Percentiles rank a stretch among this genome's conserved stretches.
Evolutionary conservation across 805 yeast species (phyloP).

Genomic region (Komagataella populi): DNA sequence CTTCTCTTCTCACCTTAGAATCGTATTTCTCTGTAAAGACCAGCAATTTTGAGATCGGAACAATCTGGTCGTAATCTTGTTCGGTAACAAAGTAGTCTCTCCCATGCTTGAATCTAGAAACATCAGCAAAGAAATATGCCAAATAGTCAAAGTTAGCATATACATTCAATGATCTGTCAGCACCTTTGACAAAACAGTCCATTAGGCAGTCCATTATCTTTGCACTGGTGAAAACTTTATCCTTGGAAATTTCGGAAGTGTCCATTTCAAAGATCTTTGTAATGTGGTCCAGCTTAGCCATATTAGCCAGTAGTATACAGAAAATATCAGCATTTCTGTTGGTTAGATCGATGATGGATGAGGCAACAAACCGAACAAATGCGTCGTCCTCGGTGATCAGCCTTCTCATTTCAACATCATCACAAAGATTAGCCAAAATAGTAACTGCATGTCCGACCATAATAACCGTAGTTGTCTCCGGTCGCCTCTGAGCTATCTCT

Average conservation of each 20-base stretch:
- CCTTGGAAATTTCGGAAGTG: slow-evolving; percentile 18
- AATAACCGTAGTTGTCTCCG: slow-evolving; percentile 19
- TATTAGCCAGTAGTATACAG: slow-evolving; percentile 73
- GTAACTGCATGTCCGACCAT: slow-evolving; percentile 59
- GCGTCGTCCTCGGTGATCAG: slow-evolving; percentile 50
- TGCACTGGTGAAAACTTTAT: slow-evolving; percentile 39
- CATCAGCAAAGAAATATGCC: slow-evolving; percentile 80
- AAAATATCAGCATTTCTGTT: slow-evolving; percentile 68
- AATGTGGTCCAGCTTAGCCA: slow-evolving; percentile 67
- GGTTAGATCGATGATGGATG: slow-evolving; percentile 35
- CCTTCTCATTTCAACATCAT: slow-evolving; percentile 47
- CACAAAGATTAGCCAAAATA: slow-evolving; percentile 73
- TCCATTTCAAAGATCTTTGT: slow-evolving; percentile 32
- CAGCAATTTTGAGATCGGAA: slow-evolving; percentile 69
- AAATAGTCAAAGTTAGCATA: slow-evolving; percentile 71
- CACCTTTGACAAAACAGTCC: slow-evolving; percentile 83
- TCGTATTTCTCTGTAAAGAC: slow-evolving; percentile 77
- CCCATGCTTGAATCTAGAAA: slow-evolving; percentile 65
- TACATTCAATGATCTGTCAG: slow-evolving; percentile 55
- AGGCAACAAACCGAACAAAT: slow-evolving; percentile 34
- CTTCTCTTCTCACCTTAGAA: slow-evolving; percentile 71
- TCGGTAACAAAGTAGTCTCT: slow-evolving; percentile 62
- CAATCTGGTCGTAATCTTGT: slow-evolving; percentile 62
- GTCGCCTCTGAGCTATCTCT: slow-evolving; percentile 36
- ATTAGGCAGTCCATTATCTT: slow-evolving; percentile 65